Conservation (phyloP, 73 alveolate species). For the Urostyla sp. region DNA sequence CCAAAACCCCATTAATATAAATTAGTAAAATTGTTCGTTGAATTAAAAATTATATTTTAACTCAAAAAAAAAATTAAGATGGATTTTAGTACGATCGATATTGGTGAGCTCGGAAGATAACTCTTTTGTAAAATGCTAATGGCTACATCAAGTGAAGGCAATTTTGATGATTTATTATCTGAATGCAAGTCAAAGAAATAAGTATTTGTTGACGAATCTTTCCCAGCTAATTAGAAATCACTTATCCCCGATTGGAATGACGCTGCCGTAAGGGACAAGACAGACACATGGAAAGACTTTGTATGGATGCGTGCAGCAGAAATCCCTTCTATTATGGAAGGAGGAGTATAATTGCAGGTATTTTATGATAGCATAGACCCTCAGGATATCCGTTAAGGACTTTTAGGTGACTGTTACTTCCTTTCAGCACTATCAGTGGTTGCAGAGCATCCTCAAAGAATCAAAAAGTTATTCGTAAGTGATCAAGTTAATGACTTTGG, state of each 20-base stretch:
- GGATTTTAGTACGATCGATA: slow-evolving; percentile 63
- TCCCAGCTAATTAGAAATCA: slow-evolving; percentile 67
- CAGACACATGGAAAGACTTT: slow-evolving; percentile 67
- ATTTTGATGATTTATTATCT: slow-evolving; percentile 46
- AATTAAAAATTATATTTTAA: neutral
- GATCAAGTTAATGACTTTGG: slow-evolving; percentile 58
- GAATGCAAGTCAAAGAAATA: slow-evolving; percentile 33
- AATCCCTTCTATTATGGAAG: slow-evolving; percentile 40
- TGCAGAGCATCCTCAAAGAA: slow-evolving; percentile 86
- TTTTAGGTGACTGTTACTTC: slow-evolving; percentile 93
- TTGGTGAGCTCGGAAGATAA: slow-evolving; percentile 74
- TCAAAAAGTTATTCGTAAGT: slow-evolving; percentile 72
- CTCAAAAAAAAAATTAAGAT: slow-evolving; percentile 14
- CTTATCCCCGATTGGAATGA: slow-evolving; percentile 70
- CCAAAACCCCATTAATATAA: too few species aligned
- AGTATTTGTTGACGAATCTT: slow-evolving; percentile 61
- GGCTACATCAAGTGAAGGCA: slow-evolving; percentile 70
- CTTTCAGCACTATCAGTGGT: slow-evolving; percentile 81
- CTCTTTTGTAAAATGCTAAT: slow-evolving; percentile 59
- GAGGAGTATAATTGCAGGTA: slow-evolving; percentile 42
- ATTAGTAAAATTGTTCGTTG: too few species aligned
- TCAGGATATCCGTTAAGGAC: slow-evolving; percentile 88
- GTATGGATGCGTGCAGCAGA: slow-evolving; percentile 26
- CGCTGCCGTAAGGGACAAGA: slow-evolving; percentile 61
- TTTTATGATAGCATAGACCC: slow-evolving; percentile 77